Conservation (phyloP, 257 asterid species). For the Osmanthus fragrans region DNA sequence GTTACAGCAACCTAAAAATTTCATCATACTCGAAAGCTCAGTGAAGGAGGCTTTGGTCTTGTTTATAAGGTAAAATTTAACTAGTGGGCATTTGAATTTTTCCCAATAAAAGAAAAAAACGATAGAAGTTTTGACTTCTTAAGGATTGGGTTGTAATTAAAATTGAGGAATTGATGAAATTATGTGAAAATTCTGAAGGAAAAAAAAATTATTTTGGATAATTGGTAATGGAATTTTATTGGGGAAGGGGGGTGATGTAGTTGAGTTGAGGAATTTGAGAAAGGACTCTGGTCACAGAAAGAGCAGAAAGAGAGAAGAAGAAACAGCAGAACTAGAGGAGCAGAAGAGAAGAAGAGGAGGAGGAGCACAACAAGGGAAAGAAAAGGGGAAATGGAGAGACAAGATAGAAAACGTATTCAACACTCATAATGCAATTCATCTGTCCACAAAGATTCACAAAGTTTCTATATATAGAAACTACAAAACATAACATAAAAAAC, state of each 20-base stretch:
- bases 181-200: not conserved
- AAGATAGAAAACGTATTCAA: too few relatives aligned
- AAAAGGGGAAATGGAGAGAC: too few relatives aligned
- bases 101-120: not conserved
- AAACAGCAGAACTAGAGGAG: too few relatives aligned
- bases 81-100: conserved; percentile 2
- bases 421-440: too few relatives aligned
- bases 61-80: conserved; percentile 48
- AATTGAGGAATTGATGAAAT: not conserved
- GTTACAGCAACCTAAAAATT: conserved; percentile 54
- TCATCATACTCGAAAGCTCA: conserved; percentile 48
- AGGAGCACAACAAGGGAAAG: too few relatives aligned
- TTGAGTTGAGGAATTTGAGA: too few relatives aligned
- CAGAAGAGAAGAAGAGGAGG: too few relatives aligned
- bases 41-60: conserved; percentile 72
- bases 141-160: conserved; percentile 5
- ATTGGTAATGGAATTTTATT: conserved; percentile 21
- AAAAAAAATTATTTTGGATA: conserved; percentile 15
- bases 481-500: too few relatives aligned
- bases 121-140: not conserved
- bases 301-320: too few relatives aligned
- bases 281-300: too few relatives aligned
- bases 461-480: too few relatives aligned
- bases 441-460: too few relatives aligned
- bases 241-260: conserved; percentile 54